phyloP scores from a whole-genome alignment of 768 basidiomycete genomes.

The Leccinum subgranulosum region DNA sequence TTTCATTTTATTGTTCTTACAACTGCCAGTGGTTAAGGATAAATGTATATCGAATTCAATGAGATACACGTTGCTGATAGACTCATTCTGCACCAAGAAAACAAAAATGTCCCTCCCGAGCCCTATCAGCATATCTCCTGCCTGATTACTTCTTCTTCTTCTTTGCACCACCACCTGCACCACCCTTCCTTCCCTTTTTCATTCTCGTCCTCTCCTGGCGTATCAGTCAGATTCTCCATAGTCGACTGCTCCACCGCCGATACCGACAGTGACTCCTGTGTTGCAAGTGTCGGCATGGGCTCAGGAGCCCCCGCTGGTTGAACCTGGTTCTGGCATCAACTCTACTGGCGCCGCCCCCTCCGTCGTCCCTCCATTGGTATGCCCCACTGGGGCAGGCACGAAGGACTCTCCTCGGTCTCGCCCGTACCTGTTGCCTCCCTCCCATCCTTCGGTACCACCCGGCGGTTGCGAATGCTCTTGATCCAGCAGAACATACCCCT shows the following conservation, averaged over 20 bases:
- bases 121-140: not conserved
- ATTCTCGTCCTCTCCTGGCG: constrained; percentile 2
- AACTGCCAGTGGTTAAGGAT: no score
- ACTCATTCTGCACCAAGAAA: not conserved
- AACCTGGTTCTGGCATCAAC: no score
- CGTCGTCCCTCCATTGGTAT: not conserved
- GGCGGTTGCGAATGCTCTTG: not conserved
- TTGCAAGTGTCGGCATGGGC: no score
- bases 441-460: not conserved
- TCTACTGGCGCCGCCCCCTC: not conserved
- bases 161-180: not conserved
- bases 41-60: no score
- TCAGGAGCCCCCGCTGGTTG: no score
- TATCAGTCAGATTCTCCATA: not conserved
- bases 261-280: no score
- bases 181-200: constrained; percentile 1
- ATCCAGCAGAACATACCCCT: not conserved
- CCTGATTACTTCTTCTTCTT: constrained; percentile 4
- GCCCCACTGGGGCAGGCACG: no score
- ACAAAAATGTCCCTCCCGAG: not conserved
- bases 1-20: no score
- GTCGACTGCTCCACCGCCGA: no score
- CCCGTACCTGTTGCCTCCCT: not conserved
- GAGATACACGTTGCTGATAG: no score
- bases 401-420: no score